Evolutionary conservation across 164 flowering plant genomes (phyloP).

Genomic region (Tinospora cordifolia): DNA sequence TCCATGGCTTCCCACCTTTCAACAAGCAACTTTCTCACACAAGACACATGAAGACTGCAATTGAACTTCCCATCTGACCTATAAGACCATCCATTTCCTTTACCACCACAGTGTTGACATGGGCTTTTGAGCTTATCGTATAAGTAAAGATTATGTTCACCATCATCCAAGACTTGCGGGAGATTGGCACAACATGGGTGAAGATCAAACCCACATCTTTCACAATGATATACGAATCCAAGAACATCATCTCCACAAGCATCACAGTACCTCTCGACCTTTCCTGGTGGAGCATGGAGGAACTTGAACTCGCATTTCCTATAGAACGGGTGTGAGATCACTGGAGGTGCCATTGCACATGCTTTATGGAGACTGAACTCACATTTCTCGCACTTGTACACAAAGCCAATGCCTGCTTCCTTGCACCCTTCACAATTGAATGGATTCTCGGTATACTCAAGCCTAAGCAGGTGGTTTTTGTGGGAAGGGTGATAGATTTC

Average conservation of each 20-base stretch:
- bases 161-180: conserved; percentile 46
- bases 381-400: conserved; percentile 42
- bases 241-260: conserved; percentile 39
- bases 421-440: conserved; percentile 67
- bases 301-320: conserved; percentile 43
- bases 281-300: conserved; percentile 35
- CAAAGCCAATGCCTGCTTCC: conserved; percentile 52
- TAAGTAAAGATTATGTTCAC: conserved; percentile 34
- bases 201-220: conserved; percentile 47
- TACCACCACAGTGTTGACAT: conserved; percentile 45
- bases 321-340: conserved; percentile 41
- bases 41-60: conserved; percentile 54
- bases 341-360: conserved; percentile 37
- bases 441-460: conserved; percentile 48
- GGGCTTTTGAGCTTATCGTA: conserved; percentile 30
- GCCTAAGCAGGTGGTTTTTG: conserved; percentile 45
- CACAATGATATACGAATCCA: conserved; percentile 54
- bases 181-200: conserved; percentile 64
- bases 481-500: conserved; percentile 45
- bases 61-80: conserved; percentile 33
- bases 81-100: conserved; percentile 55
- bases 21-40: conserved; percentile 49
- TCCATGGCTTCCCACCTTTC: conserved; percentile 59
- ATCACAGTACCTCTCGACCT: conserved; percentile 31
- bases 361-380: conserved; percentile 50